phyloP scores from a whole-genome alignment of 768 basidiomycete species.

The Rhodotorula sphaerocarpa region DNA sequence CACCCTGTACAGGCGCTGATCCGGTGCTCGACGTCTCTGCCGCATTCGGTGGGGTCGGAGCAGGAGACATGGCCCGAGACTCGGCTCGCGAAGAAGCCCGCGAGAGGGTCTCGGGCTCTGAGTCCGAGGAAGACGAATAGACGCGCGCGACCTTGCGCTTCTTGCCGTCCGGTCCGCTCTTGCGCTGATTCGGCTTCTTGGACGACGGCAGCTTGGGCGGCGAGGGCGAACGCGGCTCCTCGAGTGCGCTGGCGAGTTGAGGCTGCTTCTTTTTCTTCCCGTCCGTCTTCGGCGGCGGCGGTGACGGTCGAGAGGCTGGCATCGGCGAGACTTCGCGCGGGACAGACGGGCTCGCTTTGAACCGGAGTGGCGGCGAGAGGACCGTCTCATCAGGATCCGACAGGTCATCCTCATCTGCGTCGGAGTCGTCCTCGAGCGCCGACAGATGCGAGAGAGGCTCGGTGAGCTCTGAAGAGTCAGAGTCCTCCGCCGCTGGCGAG shows the following conservation, averaged over 20 bases:
- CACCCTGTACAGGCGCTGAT: no score
- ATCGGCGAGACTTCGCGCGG: not conserved
- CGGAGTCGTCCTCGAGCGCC: constrained; percentile 18
- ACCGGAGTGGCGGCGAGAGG: not conserved
- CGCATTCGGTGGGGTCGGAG: not conserved
- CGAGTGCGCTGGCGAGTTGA: not conserved
- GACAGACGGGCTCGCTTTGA: not conserved
- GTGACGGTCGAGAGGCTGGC: not conserved
- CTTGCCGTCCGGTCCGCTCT: constrained; percentile 6
- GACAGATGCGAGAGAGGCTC: constrained; percentile 33
- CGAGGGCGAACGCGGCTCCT: not conserved
- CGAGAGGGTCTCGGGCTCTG: not conserved
- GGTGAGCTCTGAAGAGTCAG: constrained; percentile 28
- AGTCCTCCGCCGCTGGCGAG: not conserved
- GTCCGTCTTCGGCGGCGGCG: not conserved
- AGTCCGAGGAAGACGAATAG: constrained; percentile 1
- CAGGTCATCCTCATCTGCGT: not conserved
- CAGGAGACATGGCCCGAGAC: not conserved
- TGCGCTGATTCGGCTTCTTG: not conserved
- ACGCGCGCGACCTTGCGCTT: constrained; percentile 21
- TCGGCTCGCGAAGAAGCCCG: not conserved
- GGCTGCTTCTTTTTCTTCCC: constrained; percentile 11
- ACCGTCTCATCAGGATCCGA: constrained; percentile 4
- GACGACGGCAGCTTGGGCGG: not conserved
- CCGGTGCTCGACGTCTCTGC: not conserved